These are phyloP conservation scores for Fusarium continuum DNA, from an alignment of 2,329 filamentous ascomycete species.

Conservation along the genomic window DNA sequence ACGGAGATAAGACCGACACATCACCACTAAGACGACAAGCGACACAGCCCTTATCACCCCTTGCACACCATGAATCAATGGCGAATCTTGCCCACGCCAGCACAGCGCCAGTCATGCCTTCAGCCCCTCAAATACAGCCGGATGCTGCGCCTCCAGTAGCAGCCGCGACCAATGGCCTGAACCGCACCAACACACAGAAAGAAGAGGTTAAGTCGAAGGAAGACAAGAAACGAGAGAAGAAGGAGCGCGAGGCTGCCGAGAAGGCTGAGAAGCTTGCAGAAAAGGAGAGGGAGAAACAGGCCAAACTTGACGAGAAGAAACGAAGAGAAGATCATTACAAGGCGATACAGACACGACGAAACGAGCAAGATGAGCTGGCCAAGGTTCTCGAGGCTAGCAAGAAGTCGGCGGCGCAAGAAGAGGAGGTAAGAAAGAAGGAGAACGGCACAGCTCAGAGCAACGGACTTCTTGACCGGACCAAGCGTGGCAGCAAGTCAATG, in stretches of 20 bases:
- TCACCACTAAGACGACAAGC: constrained; percentile 59
- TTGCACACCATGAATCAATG: constrained; percentile 62
- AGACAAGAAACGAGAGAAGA: constrained; percentile 73
- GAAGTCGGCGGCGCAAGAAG: constrained; percentile 65
- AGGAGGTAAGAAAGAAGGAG: constrained; percentile 53
- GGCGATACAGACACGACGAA: constrained; percentile 60
- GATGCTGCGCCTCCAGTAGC: constrained; percentile 30
- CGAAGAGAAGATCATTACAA: constrained; percentile 64
- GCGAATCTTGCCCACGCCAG: constrained; percentile 71
- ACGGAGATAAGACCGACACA: constrained; percentile 56
- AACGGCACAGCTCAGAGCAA: constrained; percentile 48
- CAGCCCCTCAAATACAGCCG: constrained; percentile 12
- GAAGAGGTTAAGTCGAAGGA: constrained; percentile 61
- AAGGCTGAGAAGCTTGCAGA: constrained; percentile 66
- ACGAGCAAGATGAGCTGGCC: constrained; percentile 70
- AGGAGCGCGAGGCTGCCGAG: constrained; percentile 65
- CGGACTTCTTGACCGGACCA: constrained; percentile 70
- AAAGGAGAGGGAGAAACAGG: constrained; percentile 51
- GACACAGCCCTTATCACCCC: constrained; percentile 58
- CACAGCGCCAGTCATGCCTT: constrained; percentile 63
- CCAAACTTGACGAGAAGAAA: constrained; percentile 55
- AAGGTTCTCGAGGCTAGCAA: constrained; percentile 74
- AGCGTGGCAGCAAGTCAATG: constrained; percentile 80
- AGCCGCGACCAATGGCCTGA: constrained; percentile 29
- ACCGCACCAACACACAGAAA: constrained; percentile 34